These are phyloP conservation scores for Xylaria sp. DNA, from an alignment of 2,329 filamentous ascomycete genomes.

Conservation along the genomic window DNA sequence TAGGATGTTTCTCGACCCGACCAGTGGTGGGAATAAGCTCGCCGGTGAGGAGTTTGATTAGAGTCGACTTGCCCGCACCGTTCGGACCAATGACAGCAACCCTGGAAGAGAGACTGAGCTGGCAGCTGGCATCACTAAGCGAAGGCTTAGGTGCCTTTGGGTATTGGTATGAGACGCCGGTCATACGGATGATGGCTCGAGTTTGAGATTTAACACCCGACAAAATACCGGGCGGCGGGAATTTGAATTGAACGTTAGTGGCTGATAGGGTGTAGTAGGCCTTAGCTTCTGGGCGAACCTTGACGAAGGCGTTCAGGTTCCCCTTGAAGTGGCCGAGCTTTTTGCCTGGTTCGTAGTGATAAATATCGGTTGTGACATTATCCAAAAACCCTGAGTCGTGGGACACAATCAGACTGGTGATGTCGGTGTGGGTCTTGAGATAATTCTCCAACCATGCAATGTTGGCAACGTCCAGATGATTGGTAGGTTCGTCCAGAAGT, in stretches of 20 bases:
- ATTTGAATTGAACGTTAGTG: conserved; percentile 93
- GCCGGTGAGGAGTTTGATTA: conserved; percentile 96
- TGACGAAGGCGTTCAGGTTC: conserved; percentile 83
- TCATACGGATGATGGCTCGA: conserved; percentile 94
- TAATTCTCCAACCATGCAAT: conserved; percentile 97
- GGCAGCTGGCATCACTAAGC: conserved; percentile 84
- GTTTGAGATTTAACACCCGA: conserved; percentile 95
- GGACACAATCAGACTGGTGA: conserved; percentile 95
- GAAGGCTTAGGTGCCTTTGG: conserved; percentile 88
- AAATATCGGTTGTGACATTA: conserved; percentile 97
- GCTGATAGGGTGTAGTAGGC: conserved; percentile 96
- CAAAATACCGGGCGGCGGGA: conserved; percentile 92
- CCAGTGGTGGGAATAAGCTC: conserved; percentile 84
- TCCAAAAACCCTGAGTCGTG: conserved; percentile 99
- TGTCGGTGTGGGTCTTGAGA: conserved; percentile 92
- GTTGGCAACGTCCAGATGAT: conserved; percentile 95
- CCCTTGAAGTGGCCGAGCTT: conserved; percentile 88
- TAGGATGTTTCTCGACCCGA: conserved; percentile 97
- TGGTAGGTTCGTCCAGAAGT: conserved; percentile 96
- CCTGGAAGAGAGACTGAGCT: conserved; percentile 85
- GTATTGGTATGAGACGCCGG: conserved; percentile 89
- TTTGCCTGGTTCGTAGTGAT: conserved; percentile 96
- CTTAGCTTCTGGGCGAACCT: conserved; percentile 90
- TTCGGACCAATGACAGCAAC: conserved; percentile 97
- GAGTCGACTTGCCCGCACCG: conserved; percentile 95